A percentile compares a stretch with the other conserved stretches of the same genome.
Conservation (phyloP, 345 rosid species). For the Populus pruinosa region DNA sequence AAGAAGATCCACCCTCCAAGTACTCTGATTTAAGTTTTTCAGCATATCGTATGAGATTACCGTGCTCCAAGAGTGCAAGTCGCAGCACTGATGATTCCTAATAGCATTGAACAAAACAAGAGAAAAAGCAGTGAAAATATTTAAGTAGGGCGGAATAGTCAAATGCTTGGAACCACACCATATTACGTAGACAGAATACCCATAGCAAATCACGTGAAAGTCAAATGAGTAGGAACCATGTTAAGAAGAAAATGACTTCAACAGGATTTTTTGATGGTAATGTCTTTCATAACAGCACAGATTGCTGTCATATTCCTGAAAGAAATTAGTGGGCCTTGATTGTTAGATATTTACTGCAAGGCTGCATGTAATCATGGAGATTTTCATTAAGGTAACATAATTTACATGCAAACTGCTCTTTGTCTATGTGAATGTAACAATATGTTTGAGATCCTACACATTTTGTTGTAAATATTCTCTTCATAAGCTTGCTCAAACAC, state of each 20-base stretch:
- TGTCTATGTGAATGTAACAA: no score
- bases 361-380: neutral
- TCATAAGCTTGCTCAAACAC: no score
- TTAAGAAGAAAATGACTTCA: neutral
- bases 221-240: neutral
- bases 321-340: neutral
- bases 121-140: neutral
- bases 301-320: neutral
- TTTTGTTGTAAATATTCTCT: no score
- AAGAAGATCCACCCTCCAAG: constrained; percentile 50
- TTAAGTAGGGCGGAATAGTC: neutral
- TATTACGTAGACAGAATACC: neutral
- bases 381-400: no score
- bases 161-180: neutral
- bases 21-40: constrained; percentile 60
- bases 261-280: neutral
- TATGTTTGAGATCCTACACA: no score
- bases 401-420: no score
- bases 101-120: constrained; percentile 11
- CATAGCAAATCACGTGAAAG: neutral
- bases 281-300: neutral
- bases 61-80: constrained; percentile 53
- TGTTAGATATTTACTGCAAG: neutral
- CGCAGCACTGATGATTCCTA: constrained; percentile 72
- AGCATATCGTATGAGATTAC: constrained; percentile 61